Base-by-base conservation (phyloP, 495 filamentous ascomycete genomes). In the Mytilinidion resinicola region DNA sequence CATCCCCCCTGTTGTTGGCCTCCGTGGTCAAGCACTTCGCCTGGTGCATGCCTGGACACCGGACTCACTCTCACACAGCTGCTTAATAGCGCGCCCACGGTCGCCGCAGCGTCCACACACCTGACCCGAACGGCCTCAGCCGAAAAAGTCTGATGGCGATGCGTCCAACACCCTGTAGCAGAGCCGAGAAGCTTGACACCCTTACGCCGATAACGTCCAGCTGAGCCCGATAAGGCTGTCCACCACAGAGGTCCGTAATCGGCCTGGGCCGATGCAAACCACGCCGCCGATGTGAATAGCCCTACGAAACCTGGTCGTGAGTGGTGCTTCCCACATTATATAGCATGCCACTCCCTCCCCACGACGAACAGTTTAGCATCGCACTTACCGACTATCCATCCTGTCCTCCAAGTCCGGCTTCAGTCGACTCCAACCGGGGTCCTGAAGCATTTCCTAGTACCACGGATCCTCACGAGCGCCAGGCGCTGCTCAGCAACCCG, bases 401-500 rank as follows among this genome's bases (percentile, higher is more conserved):
- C 7, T 2, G 46, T 6, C 46, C 17, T 25, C 33, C 46, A 19
- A 20, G 46, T 30, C 14, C 19, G 37, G 51, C 51, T 53, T 53
- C 51, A 38, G 25, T 19, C 51, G 51, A 49, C 46, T 20, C 15
- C 6, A 17, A 49, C 21, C 33, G 6, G 46, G 46, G 21, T 30
- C 21, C 46, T 49, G 46, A 49, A 49, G 46, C 46, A 9, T 5
- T 15, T 14, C 6, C 25, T 30, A 9, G 17, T 25, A 49, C 15
- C 9, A 25, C 21, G 46, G 46, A 53, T 53, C 51, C 0, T n/a
- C 51, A 53, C 9, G 63, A 66, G 49, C 63, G 55, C 12, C n/a
- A 50, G 33, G 60, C 63, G 56, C 56, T 66, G 46, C 62, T 66
- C 51, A 35, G 42, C 19, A 30, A 19, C n/a, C 36, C 62, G 33